These are phyloP conservation scores for Circinella umbellata DNA, from an alignment of 371 early-diverging fungal species.

Conservation along the genomic window DNA sequence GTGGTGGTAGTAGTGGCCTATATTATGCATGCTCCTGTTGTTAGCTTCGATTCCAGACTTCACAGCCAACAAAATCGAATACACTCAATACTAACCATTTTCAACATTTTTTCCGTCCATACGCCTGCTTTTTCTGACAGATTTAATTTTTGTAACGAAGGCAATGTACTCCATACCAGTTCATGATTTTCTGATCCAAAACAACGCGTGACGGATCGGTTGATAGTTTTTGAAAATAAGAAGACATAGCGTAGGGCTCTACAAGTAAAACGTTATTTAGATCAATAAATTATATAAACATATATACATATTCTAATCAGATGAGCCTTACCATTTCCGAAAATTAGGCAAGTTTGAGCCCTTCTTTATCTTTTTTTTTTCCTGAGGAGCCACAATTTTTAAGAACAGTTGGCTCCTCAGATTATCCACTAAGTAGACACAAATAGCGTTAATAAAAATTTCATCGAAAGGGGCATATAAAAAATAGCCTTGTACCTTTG, in stretches of 20 bases:
- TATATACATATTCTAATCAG: background rate
- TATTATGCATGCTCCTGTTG: background rate
- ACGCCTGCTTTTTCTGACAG: background rate
- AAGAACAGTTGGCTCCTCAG: background rate
- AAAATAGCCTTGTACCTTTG: background rate
- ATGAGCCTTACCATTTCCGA: background rate
- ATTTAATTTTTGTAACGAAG: background rate
- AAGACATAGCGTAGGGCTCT: background rate
- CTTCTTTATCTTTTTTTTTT: background rate
- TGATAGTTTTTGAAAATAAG: background rate
- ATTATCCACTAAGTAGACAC: background rate
- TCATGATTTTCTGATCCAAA: background rate
- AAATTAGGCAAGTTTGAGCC: background rate
- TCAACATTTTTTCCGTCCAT: background rate
- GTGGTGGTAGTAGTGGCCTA: background rate
- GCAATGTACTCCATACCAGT: background rate
- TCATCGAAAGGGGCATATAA: background rate
- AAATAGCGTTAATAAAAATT: background rate
- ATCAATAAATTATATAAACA: too few relatives aligned
- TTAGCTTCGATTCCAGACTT: background rate
- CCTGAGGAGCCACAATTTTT: background rate
- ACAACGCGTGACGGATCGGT: background rate
- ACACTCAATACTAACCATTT: background rate
- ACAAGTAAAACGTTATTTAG: background rate
- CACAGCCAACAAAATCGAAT: background rate